Evolutionary conservation across 2,329 filamentous ascomycete genomes (phyloP).

Genomic region (Mariannaea elegans): DNA sequence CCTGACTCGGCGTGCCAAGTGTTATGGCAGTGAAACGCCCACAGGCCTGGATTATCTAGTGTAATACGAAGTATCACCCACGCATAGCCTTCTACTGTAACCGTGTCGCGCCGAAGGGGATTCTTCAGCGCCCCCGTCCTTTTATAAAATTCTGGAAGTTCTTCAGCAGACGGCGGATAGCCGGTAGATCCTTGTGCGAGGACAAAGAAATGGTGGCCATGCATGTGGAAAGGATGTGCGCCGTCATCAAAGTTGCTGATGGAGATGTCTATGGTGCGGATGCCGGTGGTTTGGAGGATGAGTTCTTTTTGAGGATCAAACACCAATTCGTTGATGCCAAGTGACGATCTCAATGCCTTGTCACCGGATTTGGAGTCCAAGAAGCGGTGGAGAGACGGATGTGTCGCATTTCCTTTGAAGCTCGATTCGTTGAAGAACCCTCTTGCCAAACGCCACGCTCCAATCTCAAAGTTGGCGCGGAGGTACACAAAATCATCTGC

Average conservation of each 20-base stretch:
- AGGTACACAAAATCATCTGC: conserved; percentile 55
- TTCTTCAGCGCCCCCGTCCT: conserved; percentile 39
- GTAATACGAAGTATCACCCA: conserved; percentile 64
- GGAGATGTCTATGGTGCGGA: conserved; percentile 63
- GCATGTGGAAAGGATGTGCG: conserved; percentile 60
- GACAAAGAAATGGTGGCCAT: conserved; percentile 67
- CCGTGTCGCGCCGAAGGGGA: conserved; percentile 52
- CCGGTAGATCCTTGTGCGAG: conserved; percentile 44
- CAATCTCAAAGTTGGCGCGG: conserved; percentile 64
- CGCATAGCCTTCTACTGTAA: conserved; percentile 62
- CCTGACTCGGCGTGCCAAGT: conserved; percentile 67
- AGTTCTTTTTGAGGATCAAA: conserved; percentile 47
- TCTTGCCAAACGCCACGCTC: conserved; percentile 60
- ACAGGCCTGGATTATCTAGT: conserved; percentile 65
- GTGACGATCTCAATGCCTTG: conserved; percentile 16
- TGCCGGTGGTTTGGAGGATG: conserved; percentile 59
- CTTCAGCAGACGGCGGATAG: conserved; percentile 44
- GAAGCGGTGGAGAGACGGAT: conserved; percentile 48
- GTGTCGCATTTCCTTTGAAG: conserved; percentile 52
- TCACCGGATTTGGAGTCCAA: conserved; percentile 37
- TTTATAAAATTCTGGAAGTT: conserved; percentile 36
- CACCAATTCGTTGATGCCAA: conserved; percentile 42
- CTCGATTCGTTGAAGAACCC: conserved; percentile 64
- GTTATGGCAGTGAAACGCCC: conserved; percentile 68
- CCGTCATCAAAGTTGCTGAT: conserved; percentile 68